Percentiles rank a stretch among this genome's conserved stretches.
phyloP scores from a whole-genome alignment of 176 grass and related monocot species.

The Avena atlantica region DNA sequence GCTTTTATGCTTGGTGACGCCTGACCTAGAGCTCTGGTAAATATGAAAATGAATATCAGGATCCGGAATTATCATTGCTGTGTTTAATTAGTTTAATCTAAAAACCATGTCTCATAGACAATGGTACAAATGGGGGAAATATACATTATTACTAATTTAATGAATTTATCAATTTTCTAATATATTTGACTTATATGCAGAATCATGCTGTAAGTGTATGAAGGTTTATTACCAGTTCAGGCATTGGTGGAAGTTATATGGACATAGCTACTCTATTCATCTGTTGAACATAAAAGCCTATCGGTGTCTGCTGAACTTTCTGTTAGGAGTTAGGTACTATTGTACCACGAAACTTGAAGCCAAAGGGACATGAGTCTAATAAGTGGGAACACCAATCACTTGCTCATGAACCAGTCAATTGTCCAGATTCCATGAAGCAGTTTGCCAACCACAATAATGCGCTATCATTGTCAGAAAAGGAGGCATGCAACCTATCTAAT shows the following conservation, averaged over 20 bases:
- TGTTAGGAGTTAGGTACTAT: constrained; percentile 43
- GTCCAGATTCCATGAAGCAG: constrained; percentile 27
- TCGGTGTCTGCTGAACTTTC: constrained; percentile 39
- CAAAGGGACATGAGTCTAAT: constrained; percentile 37
- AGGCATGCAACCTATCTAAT: constrained; percentile 9
- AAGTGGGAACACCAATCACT: neutral
- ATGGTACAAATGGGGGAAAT: neutral
- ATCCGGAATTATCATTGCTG: neutral
- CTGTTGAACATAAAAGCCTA: constrained; percentile 15
- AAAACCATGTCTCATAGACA: neutral
- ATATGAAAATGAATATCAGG: constrained; percentile 11
- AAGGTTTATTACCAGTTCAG: neutral
- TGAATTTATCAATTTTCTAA: neutral
- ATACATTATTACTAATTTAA: neutral
- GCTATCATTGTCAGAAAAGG: constrained; percentile 6
- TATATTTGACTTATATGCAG: neutral
- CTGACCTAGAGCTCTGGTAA: constrained; percentile 76
- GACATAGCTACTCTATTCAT: constrained; percentile 30
- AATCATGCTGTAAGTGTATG: neutral
- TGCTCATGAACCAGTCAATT: constrained; percentile 34
- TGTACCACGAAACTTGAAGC: constrained; percentile 47
- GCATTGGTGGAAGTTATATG: neutral
- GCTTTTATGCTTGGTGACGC: constrained; percentile 78
- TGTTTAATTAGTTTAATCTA: constrained; percentile 18
- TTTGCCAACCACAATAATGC: constrained; percentile 32